Base-by-base conservation (phyloP, 1,139 yeast species). In the Candida tropicalis region DNA sequence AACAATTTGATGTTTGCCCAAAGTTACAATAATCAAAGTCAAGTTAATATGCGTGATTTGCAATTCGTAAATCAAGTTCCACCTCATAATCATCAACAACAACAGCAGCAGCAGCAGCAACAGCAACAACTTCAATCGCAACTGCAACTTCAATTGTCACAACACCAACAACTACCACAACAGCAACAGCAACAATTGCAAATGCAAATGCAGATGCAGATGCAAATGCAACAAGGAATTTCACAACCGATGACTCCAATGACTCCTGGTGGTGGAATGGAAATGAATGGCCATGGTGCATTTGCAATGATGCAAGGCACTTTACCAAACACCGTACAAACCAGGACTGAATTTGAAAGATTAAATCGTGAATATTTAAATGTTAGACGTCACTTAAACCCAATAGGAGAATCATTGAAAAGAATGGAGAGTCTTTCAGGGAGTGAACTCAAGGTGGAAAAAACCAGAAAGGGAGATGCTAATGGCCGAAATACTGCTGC, bases 301-400 rank as follows among this genome's bases (percentile, higher is more conserved):
- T 49, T 68, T 12, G 44, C 57, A 43, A 56, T 65, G 62, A 60
- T 66, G 5, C 75, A 69, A 40, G 65, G 56, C 39, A 60, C 65
- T 10, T 65, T 63, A 29, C 72, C 63, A 55, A 63, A 74, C 56
- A 81, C 81, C 26, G 77, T 81, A 39, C 90, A 82, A 49, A 77
- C 82, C 13, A 73, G 90, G 50, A 78, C 88, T 10, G 95, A 86
- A 55, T 85, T 81, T 58, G 96, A 87, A 57, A 70, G 89, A 47
- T 74, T 86, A 36, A 80, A 89, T 17, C 70, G 90, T 48, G 96
- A 87, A 55, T 86, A 82, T 53, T 67, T 82, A 42, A 85, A 81
- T 52, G 84, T 85, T 0, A 67, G 90, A 52, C 71, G 95, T 48
- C 79, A 84, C 58, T 66, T 70, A 31, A 86, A 86, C 48, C 96